Base-by-base conservation (phyloP, 306 rosid species). In the Casuarina cunninghamiana region DNA sequence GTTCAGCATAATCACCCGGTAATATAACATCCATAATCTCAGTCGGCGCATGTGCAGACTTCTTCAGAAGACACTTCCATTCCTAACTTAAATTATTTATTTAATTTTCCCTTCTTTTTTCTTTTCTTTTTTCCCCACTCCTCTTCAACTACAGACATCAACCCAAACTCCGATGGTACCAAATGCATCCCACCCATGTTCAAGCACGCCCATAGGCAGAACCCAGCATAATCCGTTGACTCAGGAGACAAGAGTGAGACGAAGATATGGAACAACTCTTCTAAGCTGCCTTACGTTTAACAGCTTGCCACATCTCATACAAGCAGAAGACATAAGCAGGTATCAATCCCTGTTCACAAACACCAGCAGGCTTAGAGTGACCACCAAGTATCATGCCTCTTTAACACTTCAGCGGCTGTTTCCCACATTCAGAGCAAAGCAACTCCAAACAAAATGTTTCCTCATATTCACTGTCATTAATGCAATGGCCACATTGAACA, bases 361-460 rank as follows among this genome's bases (percentile, higher is more conserved):
- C 73, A 75, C 71, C 44, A 53, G 39, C 62, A 62, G 84, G 62
- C 54, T 77, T 73, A 60, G 79, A 69, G 6, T 78, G 43, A 69
- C 68, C 82, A 71, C 70, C 69, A 77, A 67, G 79, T 43, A 32
- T 87, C 86, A 3, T n/a, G 71, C 80, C 55, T 72, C 81, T 84
- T 44, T 72, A 74, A 26, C 74, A 77, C 76, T 78, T 76, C 58
- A 57, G 50, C 71, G 70, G 79, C 79, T 86, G 88, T 74, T 82
- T 79, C 69, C 83, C 84, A 77, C 97, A 94, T 78, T 71, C 83
- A 50, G 89, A 89, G 80, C 98, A 94, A 73, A 90, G 94, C 68
- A 78, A 77, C 62, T 94, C 97, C 86, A 94, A 76, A 80, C 94
- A 85, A 75, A 94, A 91, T 43, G 97, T 94, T 82, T 94, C 98